These are phyloP conservation scores for Leccinum boreale DNA, from an alignment of 768 basidiomycete genomes.

Conservation along the genomic window DNA sequence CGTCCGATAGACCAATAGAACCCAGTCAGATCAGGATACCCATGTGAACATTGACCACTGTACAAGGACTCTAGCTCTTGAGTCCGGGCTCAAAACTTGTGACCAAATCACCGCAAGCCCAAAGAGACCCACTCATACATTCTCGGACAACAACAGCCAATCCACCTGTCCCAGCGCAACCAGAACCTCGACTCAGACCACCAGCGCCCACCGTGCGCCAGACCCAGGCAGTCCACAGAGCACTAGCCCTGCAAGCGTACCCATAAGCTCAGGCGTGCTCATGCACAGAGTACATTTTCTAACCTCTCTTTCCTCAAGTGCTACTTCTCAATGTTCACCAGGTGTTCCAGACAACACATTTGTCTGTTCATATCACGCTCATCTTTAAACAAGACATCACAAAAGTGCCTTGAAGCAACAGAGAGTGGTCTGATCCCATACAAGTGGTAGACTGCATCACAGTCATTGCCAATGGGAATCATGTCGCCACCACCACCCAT, in stretches of 20 bases:
- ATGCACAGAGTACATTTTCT: slow-evolving; percentile 57
- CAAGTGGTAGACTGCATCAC: background rate
- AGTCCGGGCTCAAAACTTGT: slow-evolving; percentile 73
- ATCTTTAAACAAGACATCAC: slow-evolving; percentile 80
- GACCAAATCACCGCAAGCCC: slow-evolving; percentile 84
- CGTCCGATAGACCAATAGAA: background rate
- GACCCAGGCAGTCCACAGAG: slow-evolving; percentile 9
- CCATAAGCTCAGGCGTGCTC: slow-evolving; percentile 62
- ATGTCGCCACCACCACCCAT: slow-evolving; percentile 2
- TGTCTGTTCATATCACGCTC: slow-evolving; percentile 87
- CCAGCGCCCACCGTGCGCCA: slow-evolving; percentile 11
- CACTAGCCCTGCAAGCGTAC: slow-evolving; percentile 54
- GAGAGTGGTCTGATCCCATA: slow-evolving; percentile 36
- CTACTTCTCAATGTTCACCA: slow-evolving; percentile 25
- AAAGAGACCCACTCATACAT: slow-evolving; percentile 18
- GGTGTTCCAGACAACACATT: slow-evolving; percentile 97
- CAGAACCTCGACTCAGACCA: slow-evolving; percentile 10
- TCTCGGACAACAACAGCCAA: background rate
- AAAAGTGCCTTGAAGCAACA: slow-evolving; percentile 74
- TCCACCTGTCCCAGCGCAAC: slow-evolving; percentile 5
- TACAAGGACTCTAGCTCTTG: slow-evolving; percentile 70
- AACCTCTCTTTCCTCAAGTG: background rate
- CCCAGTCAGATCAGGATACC: slow-evolving; percentile 81
- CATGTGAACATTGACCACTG: slow-evolving; percentile 63
- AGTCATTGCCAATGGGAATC: slow-evolving; percentile 90